These are phyloP conservation scores for Boletus rubescentipes DNA, from an alignment of 768 basidiomycete species.

Conservation along the genomic window DNA sequence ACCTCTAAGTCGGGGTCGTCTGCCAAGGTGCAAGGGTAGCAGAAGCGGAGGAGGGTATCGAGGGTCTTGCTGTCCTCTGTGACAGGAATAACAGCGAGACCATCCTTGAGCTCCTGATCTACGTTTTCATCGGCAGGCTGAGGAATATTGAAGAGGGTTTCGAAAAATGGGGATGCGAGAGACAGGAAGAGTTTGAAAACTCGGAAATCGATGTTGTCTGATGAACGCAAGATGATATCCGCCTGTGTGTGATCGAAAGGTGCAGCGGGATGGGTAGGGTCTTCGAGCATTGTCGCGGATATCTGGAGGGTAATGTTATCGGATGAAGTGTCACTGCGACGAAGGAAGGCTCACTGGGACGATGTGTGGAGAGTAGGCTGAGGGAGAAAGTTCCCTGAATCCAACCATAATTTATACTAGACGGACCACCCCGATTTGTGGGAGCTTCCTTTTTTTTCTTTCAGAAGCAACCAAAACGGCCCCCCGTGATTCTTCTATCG, in stretches of 20 bases:
- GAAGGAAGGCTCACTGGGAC: background rate
- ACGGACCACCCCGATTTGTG: background rate
- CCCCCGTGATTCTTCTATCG: background rate
- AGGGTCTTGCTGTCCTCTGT: conserved; percentile 23
- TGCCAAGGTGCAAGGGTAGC: conserved; percentile 17
- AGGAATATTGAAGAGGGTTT: conserved; percentile 28
- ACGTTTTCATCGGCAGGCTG: conserved; percentile 14
- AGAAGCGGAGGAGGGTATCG: conserved; percentile 25
- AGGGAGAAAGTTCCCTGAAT: background rate
- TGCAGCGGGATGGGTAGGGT: too few relatives aligned
- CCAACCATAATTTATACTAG: background rate
- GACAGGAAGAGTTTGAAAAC: background rate
- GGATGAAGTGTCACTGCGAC: background rate
- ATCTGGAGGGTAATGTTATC: too few relatives aligned
- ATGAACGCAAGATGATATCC: too few relatives aligned
- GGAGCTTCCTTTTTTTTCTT: background rate
- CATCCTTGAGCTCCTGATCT: background rate
- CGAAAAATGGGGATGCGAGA: conserved; percentile 27
- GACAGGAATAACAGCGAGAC: conserved; percentile 17
- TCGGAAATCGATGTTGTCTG: too few relatives aligned
- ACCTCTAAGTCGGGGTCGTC: background rate
- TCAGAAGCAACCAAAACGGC: background rate
- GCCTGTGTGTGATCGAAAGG: too few relatives aligned
- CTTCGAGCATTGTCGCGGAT: too few relatives aligned
- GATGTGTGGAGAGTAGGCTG: background rate